Percentiles rank a stretch among this genome's conserved stretches.
Conservation (phyloP, 176 grass and related monocot species). For the Tuctoria greenei region DNA sequence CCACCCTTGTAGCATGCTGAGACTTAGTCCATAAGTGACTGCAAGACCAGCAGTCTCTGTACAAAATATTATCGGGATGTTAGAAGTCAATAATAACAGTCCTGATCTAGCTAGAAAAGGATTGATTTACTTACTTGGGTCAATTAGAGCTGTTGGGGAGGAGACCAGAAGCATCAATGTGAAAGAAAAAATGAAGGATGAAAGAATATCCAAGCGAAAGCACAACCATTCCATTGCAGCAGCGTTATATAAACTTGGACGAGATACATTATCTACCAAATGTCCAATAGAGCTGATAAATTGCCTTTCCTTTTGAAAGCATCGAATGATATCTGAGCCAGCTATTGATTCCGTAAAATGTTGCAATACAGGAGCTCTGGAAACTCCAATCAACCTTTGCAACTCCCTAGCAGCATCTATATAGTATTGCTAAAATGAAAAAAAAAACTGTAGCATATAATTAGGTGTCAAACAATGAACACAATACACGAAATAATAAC, state of each 20-base stretch:
- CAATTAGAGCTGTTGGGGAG: constrained; percentile 44
- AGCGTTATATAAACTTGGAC: constrained; percentile 60
- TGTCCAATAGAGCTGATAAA: constrained; percentile 39
- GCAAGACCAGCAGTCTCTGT: background rate
- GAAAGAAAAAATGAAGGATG: constrained; percentile 59
- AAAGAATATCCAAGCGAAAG: constrained; percentile 66
- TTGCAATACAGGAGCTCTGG: constrained; percentile 43
- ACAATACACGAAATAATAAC: background rate
- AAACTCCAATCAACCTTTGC: constrained; percentile 41
- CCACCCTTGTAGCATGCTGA: background rate
- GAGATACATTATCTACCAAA: constrained; percentile 56
- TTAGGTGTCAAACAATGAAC: background rate
- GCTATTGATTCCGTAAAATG: constrained; percentile 65
- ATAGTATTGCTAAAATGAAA: constrained; percentile 44
- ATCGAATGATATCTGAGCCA: constrained; percentile 63
- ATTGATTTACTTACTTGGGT: constrained; percentile 53
- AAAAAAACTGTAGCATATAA: background rate
- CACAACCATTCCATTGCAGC: constrained; percentile 62
- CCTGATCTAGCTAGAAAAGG: background rate
- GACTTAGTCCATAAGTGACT: background rate
- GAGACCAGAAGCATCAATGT: constrained; percentile 48
- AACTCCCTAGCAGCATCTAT: constrained; percentile 44
- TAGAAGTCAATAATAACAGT: background rate
- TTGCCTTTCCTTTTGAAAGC: constrained; percentile 56
- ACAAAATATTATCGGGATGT: background rate